Conservation (phyloP, 176 grass and related monocot species). For the Bonia amplexicaulis region DNA sequence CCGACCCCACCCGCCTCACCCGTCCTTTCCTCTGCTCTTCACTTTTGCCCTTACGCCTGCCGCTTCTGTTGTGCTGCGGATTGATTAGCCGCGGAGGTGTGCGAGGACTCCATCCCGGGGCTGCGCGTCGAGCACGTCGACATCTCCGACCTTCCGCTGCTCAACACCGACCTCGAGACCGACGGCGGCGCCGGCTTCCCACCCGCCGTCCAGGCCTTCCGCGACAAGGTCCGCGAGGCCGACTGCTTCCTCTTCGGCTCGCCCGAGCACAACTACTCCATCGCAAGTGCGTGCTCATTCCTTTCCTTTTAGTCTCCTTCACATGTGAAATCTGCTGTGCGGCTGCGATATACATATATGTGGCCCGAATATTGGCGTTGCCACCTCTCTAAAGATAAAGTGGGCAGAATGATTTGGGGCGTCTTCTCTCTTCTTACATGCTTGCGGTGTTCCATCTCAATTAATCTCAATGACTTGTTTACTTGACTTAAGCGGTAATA, state of each 20-base stretch:
- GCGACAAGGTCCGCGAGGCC: slow-evolving; percentile 43
- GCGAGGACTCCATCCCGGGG: slow-evolving; percentile 61
- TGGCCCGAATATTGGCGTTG: background rate
- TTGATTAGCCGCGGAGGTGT: slow-evolving; percentile 54
- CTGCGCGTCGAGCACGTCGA: slow-evolving; percentile 59
- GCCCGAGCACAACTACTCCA: slow-evolving; percentile 84
- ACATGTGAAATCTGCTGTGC: background rate
- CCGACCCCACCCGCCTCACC: background rate
- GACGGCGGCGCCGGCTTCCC: slow-evolving; percentile 42
- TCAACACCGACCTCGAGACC: slow-evolving; percentile 85
- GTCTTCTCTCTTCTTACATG: background rate
- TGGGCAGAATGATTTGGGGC: background rate
- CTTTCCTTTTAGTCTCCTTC: background rate
- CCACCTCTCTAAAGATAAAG: no score
- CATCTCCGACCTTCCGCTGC: slow-evolving; percentile 56
- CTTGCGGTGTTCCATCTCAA: background rate
- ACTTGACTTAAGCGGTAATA: background rate
- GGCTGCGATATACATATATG: background rate
- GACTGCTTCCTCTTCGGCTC: slow-evolving; percentile 80
- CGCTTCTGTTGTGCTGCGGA: background rate
- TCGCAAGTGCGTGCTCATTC: slow-evolving; percentile 35
- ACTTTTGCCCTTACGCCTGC: background rate
- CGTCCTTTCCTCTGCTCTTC: background rate
- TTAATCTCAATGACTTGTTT: background rate
- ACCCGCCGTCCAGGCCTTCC: slow-evolving; percentile 66